Base-by-base conservation (phyloP, 2,329 filamentous ascomycete genomes). In the Truncatella angustata region DNA sequence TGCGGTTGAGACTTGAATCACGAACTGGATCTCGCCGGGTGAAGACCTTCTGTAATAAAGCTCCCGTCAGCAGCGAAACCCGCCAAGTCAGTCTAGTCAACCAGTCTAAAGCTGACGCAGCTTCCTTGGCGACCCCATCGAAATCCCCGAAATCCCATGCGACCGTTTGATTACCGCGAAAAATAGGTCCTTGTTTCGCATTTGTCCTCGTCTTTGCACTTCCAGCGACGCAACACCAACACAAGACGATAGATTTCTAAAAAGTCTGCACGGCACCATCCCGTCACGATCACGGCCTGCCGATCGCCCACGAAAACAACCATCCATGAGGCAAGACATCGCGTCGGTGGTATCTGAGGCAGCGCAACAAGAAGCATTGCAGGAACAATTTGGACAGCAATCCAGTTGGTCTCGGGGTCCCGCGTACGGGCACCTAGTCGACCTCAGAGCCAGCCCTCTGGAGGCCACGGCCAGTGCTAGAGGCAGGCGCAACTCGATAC, bases 91-190 rank as follows among this genome's bases (percentile, higher is more conserved):
- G 42, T 21, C 23, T 44, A 10, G 40, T 14, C 20, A 12, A 44
- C 21, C 40, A 24, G 36, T 28, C 14, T n/a, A n/a, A 32, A 39
- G 45, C 45, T 49, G 45, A 49, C 45, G 45, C 45, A 49, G 34
- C 45, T 39, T 37, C 21, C 45, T 49, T 49, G 45, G 45, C 45
- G 32, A 47, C 45, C 45, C 40, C 30, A n/a, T 49, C 30, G 16
- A 36, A 49, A n/a, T n/a, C n/a, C 14, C 28, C 28, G 28, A 14
- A 32, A 36, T 49, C 34, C 45, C 34, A 49, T 49, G 45, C 45
- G 45, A 49, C 45, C 45, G 45, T 49, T 49, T 49, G 45, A 49
- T 49, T 49, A 49, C 45, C 45, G 21, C 40, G 18, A 47, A 44
- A 47, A 32, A 28, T 32, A 26, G 44, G 30, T 21, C 44, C 44